Conservation (phyloP, 2,329 filamentous ascomycete genomes). For the Colletotrichum plurivorum region DNA sequence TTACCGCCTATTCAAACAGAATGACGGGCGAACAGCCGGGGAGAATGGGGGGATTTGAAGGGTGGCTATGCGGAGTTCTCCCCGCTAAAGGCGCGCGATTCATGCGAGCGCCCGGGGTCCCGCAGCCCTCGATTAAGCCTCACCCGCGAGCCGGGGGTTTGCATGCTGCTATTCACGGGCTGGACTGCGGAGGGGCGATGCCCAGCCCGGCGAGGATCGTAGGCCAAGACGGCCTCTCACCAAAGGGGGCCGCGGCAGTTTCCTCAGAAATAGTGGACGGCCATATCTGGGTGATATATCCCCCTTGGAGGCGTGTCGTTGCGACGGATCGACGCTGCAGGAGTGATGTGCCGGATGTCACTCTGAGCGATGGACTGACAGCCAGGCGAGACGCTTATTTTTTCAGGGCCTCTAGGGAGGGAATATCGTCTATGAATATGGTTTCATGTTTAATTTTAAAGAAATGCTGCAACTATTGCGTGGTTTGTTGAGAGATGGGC, state of each 20-base stretch:
- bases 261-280: not conserved
- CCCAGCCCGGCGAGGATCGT: too few relatives aligned
- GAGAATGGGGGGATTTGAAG: not conserved
- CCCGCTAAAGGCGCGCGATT: not conserved
- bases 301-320: not conserved
- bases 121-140: conserved; percentile 1
- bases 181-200: not conserved
- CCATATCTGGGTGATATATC: not conserved
- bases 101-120: not conserved
- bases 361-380: not conserved
- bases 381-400: not conserved
- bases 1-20: not conserved
- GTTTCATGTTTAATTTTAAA: not conserved
- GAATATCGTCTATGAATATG: not conserved
- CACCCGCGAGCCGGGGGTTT: not conserved
- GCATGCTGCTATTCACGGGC: not conserved
- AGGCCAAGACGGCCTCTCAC: too few relatives aligned
- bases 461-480: not conserved
- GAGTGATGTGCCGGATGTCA: conserved; percentile 16
- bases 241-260: too few relatives aligned
- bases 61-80: conserved; percentile 1
- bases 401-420: too few relatives aligned
- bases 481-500: not conserved
- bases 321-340: conserved; percentile 20
- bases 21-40: not conserved